A percentile compares a stretch with the other conserved stretches of the same genome.
Evolutionary conservation across 441 rosid species (phyloP).

Genomic region (Aleurites moluccanus): DNA sequence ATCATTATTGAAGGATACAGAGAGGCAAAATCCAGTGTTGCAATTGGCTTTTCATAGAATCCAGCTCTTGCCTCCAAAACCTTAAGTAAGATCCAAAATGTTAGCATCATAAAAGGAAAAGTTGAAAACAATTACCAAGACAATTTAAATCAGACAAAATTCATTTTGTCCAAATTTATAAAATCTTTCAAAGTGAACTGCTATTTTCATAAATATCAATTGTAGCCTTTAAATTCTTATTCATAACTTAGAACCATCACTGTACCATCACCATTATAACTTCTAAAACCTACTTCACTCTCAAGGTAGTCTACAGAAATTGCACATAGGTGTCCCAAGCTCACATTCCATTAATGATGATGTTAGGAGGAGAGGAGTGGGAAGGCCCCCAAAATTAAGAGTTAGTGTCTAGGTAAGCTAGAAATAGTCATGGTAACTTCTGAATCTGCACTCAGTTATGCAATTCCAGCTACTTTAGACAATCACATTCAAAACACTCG

Average conservation of each 20-base stretch:
- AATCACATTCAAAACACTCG: neutral
- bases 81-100: constrained; percentile 37
- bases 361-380: too few relatives aligned
- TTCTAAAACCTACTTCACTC: neutral
- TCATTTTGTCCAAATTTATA: constrained; percentile 5
- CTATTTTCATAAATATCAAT: neutral
- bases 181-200: neutral
- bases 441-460: neutral
- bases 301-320: neutral
- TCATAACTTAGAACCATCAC: neutral
- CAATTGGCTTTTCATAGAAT: constrained; percentile 93
- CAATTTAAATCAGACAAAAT: neutral
- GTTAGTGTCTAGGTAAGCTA: too few relatives aligned
- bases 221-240: neutral
- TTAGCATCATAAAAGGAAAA: constrained; percentile 8
- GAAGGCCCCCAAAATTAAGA: neutral
- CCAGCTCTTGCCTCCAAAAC: constrained; percentile 94
- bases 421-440: neutral
- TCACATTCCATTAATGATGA: neutral
- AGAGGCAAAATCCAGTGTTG: constrained; percentile 98
- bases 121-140: neutral
- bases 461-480: neutral
- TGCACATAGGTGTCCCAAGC: neutral
- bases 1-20: constrained; percentile 98
- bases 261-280: neutral